Conservation (phyloP, 2,329 filamentous ascomycete species). For the Aspergillus costaricaensis region DNA sequence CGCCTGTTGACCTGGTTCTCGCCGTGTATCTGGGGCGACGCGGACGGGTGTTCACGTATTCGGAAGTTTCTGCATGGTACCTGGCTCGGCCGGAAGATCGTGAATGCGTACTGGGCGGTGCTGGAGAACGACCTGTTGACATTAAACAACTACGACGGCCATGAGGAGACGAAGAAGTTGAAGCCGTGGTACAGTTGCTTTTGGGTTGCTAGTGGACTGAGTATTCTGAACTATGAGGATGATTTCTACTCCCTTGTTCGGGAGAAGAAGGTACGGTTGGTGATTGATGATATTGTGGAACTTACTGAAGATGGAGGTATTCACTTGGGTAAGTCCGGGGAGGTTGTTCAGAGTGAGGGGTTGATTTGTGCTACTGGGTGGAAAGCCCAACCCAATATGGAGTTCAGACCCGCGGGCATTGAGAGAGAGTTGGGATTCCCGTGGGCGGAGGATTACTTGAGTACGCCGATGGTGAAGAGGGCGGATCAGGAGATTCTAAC, state of each 20-base stretch:
- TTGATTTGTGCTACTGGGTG: slow-evolving; percentile 62
- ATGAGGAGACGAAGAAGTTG: slow-evolving; percentile 49
- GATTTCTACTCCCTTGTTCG: slow-evolving; percentile 60
- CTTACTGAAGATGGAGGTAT: slow-evolving; percentile 53
- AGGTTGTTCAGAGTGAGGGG: slow-evolving; percentile 54
- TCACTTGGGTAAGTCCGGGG: slow-evolving; percentile 63
- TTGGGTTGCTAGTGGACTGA: slow-evolving; percentile 59
- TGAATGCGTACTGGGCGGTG: slow-evolving; percentile 58
- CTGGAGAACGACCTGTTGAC: slow-evolving; percentile 53
- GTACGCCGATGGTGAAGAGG: slow-evolving; percentile 38
- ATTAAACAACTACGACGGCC: slow-evolving; percentile 49
- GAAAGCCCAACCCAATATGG: slow-evolving; percentile 52
- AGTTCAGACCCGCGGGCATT: slow-evolving; percentile 49
- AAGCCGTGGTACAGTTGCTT: slow-evolving; percentile 50
- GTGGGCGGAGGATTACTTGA: slow-evolving; percentile 35
- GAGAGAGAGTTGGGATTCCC: slow-evolving; percentile 53
- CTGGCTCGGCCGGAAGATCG: slow-evolving; percentile 50
- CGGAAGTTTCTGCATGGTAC: slow-evolving; percentile 55
- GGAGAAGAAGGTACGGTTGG: slow-evolving; percentile 55
- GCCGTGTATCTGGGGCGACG: slow-evolving; percentile 70
- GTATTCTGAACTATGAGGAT: slow-evolving; percentile 62
- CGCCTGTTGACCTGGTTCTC: slow-evolving; percentile 73
- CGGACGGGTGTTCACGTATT: slow-evolving; percentile 56
- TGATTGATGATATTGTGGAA: slow-evolving; percentile 56
- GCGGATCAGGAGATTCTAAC: slow-evolving; percentile 55